A percentile compares a stretch with the other conserved stretches of the same genome.
These are phyloP conservation scores for Seiridium cupressi DNA, from an alignment of 2,329 filamentous ascomycete genomes.

Conservation along the genomic window DNA sequence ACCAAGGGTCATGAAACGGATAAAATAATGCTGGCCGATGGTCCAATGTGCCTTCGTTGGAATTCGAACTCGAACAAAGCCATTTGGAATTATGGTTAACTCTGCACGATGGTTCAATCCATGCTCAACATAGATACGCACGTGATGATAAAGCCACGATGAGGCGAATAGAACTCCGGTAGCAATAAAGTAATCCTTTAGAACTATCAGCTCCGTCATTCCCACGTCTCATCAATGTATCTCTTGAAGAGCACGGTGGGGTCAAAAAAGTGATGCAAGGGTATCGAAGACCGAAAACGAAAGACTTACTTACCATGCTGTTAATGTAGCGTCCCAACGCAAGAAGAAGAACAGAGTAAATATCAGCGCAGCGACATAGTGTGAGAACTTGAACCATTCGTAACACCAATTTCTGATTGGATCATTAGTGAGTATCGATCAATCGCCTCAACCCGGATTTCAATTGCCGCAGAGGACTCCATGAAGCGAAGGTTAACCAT, in stretches of 20 bases:
- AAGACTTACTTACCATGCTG: conserved; percentile 42
- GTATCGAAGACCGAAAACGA: background rate
- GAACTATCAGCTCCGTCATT: background rate
- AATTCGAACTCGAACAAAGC: conserved; percentile 40
- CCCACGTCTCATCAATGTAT: background rate
- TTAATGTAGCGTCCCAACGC: conserved; percentile 54
- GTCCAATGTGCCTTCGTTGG: conserved; percentile 43
- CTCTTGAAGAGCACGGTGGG: too few species aligned
- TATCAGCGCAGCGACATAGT: conserved; percentile 48
- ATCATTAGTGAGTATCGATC: background rate
- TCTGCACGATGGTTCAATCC: conserved; percentile 40
- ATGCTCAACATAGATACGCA: conserved; percentile 47
- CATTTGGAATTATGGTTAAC: conserved; percentile 36
- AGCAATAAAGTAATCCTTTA: conserved; percentile 60
- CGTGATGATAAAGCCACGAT: conserved; percentile 41
- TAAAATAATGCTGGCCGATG: conserved; percentile 54
- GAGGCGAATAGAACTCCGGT: conserved; percentile 49
- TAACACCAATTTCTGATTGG: conserved; percentile 47
- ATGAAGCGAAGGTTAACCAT: conserved; percentile 51
- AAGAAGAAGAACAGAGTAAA: conserved; percentile 61
- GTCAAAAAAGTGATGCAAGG: too few species aligned
- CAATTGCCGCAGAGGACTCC: conserved; percentile 39
- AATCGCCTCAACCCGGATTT: background rate
- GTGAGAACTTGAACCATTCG: conserved; percentile 60
- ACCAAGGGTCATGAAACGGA: conserved; percentile 48